Evolutionary conservation across 306 rosid genomes (phyloP).

Genomic region (Luffa acutangula): DNA sequence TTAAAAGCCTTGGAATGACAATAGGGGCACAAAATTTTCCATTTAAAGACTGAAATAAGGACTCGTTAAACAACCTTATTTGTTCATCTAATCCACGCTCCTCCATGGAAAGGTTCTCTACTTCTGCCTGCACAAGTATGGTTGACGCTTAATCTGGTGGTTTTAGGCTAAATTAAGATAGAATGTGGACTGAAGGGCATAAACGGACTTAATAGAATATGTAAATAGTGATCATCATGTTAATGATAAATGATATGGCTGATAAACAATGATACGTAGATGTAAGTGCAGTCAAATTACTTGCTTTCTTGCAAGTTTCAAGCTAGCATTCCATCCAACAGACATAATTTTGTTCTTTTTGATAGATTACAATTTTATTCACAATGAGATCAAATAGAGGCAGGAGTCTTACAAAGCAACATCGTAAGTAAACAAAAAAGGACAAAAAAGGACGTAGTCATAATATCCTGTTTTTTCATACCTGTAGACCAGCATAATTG

Average conservation of each 20-base stretch:
- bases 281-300: background rate
- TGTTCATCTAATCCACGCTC: slow-evolving; percentile 67
- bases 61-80: slow-evolving; percentile 51
- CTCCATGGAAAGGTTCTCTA: slow-evolving; percentile 65
- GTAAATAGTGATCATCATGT: background rate
- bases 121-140: slow-evolving; percentile 54
- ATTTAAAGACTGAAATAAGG: slow-evolving; percentile 15
- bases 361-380: background rate
- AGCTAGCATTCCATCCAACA: background rate
- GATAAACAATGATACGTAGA: background rate
- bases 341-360: background rate
- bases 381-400: background rate
- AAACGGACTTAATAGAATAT: background rate
- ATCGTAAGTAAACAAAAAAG: slow-evolving; percentile 8
- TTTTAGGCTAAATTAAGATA: background rate
- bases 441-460: background rate
- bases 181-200: background rate
- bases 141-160: background rate
- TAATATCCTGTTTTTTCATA: slow-evolving; percentile 21
- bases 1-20: slow-evolving; percentile 17
- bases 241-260: background rate
- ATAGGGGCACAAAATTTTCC: slow-evolving; percentile 1
- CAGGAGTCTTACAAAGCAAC: background rate
- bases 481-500: slow-evolving; percentile 74
- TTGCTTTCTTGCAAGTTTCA: background rate